These are phyloP conservation scores for Ampelocalamus luodianensis DNA, from an alignment of 176 grass and related monocot genomes.

Conservation along the genomic window DNA sequence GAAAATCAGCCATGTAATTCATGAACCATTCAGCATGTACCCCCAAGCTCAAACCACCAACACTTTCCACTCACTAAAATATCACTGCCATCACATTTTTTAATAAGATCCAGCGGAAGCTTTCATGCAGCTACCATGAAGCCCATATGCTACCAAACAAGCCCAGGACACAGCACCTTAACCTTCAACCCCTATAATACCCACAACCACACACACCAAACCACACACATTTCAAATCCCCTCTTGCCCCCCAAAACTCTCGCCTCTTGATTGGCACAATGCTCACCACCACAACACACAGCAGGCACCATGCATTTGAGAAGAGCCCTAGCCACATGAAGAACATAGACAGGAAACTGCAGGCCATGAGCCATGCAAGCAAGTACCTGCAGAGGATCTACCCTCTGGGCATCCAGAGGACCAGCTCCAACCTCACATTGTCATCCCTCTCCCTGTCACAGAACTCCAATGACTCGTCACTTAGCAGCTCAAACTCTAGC, in stretches of 20 bases:
- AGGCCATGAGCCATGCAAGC: constrained; percentile 59
- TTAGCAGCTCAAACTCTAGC: constrained; percentile 87
- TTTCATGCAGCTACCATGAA: constrained; percentile 97
- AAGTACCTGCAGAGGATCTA: constrained; percentile 69
- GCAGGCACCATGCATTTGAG: constrained; percentile 69
- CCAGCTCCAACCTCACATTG: constrained; percentile 74
- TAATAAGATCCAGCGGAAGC: constrained; percentile 71
- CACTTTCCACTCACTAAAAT: constrained; percentile 42
- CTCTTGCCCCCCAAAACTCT: constrained; percentile 45
- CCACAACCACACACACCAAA: constrained; percentile 33
- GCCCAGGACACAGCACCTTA: constrained; percentile 62
- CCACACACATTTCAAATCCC: constrained; percentile 46
- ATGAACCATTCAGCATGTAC: constrained; percentile 11
- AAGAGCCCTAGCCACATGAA: constrained; percentile 55
- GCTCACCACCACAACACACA: constrained; percentile 61
- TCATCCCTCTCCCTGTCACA: constrained; percentile 95
- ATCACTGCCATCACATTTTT: constrained; percentile 52
- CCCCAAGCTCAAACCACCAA: constrained; percentile 41
- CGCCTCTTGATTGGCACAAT: constrained; percentile 26
- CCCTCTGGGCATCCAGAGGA: constrained; percentile 75
- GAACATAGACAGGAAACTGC: constrained; percentile 60
- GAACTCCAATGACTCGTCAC: constrained; percentile 93
- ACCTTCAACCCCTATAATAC: constrained; percentile 62
- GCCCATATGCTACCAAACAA: constrained; percentile 83
- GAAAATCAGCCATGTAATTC: constrained; percentile 34